phyloP scores from a whole-genome alignment of 2,329 filamentous ascomycete genomes.

The Pyrenophora tritici-repentis region DNA sequence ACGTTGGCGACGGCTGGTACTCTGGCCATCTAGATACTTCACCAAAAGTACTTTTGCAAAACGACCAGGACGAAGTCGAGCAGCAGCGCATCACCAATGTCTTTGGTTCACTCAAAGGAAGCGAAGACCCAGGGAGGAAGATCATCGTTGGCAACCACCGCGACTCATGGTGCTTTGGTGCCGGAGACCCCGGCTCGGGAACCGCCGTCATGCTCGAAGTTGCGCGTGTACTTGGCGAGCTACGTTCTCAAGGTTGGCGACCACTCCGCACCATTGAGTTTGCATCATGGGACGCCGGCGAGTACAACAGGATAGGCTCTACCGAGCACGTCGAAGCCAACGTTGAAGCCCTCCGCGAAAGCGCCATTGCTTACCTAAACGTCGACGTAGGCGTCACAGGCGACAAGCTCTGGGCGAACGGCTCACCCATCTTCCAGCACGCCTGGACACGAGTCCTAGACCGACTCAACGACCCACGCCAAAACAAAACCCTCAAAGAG shows the following conservation, averaged over 20 bases:
- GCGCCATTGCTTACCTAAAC: conserved; percentile 88
- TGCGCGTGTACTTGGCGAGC: conserved; percentile 79
- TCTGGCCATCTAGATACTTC: conserved; percentile 72
- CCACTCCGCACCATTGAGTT: conserved; percentile 95
- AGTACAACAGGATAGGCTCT: conserved; percentile 91
- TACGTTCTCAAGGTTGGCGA: conserved; percentile 79
- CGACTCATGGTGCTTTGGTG: conserved; percentile 89
- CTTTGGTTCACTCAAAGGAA: conserved; percentile 79
- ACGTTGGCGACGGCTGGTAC: conserved; percentile 76
- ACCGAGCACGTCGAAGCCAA: conserved; percentile 94
- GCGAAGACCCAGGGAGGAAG: conserved; percentile 80
- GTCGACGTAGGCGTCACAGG: conserved; percentile 84
- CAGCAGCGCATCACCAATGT: conserved; percentile 92
- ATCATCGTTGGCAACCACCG: conserved; percentile 93
- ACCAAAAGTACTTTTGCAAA: conserved; percentile 79
- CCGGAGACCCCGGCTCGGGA: conserved; percentile 80
- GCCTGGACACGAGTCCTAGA: conserved; percentile 74
- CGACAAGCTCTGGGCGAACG: conserved; percentile 73
- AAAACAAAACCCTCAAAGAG: conserved; percentile 72
- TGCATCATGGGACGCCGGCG: conserved; percentile 92
- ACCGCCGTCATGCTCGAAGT: conserved; percentile 92
- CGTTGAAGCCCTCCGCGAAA: conserved; percentile 69
- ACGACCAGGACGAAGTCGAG: conserved; percentile 82
- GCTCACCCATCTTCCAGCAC: conserved; percentile 78
- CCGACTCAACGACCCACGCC: conserved; percentile 72